These are phyloP conservation scores for Geranium incanum DNA, from an alignment of 441 rosid genomes.

Conservation along the genomic window DNA sequence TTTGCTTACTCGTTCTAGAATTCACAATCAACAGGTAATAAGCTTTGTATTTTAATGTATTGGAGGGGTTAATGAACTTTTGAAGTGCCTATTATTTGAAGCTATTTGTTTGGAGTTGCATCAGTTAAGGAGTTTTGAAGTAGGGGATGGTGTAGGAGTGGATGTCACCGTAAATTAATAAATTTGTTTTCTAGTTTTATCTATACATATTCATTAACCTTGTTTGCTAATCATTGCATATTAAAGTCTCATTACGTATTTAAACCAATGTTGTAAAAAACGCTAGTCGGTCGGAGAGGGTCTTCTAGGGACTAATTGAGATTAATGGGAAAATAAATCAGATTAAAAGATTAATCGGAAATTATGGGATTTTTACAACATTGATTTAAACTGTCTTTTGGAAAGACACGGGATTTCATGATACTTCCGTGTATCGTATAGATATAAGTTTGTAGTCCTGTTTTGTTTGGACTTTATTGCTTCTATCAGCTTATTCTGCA, in stretches of 20 bases:
- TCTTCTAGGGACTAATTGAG: no score
- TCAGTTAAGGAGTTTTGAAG: background rate
- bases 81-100: background rate
- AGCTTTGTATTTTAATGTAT: background rate
- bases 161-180: background rate
- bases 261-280: background rate
- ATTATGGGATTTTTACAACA: no score
- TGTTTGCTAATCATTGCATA: background rate
- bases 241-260: background rate
- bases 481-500: background rate
- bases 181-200: background rate
- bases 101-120: conserved; percentile 3
- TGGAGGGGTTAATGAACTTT: background rate
- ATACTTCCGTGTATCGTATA: background rate
- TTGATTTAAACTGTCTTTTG: background rate
- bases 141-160: conserved; percentile 1
- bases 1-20: background rate
- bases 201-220: background rate
- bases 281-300: no score
- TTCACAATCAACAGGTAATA: background rate
- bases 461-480: background rate
- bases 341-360: no score
- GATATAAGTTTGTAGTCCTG: background rate
- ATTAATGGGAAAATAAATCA: no score
- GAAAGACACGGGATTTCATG: background rate